Evolutionary conservation across 2,329 filamentous ascomycete genomes (phyloP), one percentile per base, ranked within the genome.

Genomic region (Colletotrichum truncatum): DNA sequence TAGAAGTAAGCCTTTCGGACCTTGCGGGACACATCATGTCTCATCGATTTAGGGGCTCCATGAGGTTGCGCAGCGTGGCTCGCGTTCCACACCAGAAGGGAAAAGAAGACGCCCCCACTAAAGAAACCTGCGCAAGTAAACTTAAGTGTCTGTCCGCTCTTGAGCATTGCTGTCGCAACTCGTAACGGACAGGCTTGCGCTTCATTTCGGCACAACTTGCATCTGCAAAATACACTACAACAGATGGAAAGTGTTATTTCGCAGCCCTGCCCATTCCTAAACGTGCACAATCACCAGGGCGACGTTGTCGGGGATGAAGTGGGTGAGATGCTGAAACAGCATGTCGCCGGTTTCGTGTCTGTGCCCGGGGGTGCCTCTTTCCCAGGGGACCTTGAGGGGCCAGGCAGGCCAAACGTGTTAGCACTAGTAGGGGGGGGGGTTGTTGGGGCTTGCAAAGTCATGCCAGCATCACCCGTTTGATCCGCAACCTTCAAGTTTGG

Each of bases 301-400:
- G 62, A 65, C 62, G 41, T 23, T n/a, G 62, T 54, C 28, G 62
- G 51, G 32, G 48, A 52, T 25, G 10, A 54, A 45, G 60, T 63
- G 53, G 60, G 34, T 16, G 26, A 61, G 43, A 55, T 49, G 57
- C 62, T 62, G 62, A 65, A 65, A 65, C 62, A 34, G 32, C 56
- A 65, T 65, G 49, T 65, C 56, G 62, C 57, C 57, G 38, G 62
- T 65, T 65, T 65, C 57, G 62, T 61, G 45, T 28, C 48, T 36
- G 56, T 55, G 62, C 56, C 39, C 39, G 39, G 39, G 18, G 18
- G 18, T 21, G 39, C 39, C 39, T 43, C 18, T 21, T 21, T 14
- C 39, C 39, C 39, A 43, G 39, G 39, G 39, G 39, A 16, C 39
- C 14, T n/a, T n/a, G n/a, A n/a, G n/a, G 16, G 39, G 16, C 39